These are phyloP conservation scores for Solidago caesia DNA, from an alignment of 129 eudicot genomes.

Conservation along the genomic window DNA sequence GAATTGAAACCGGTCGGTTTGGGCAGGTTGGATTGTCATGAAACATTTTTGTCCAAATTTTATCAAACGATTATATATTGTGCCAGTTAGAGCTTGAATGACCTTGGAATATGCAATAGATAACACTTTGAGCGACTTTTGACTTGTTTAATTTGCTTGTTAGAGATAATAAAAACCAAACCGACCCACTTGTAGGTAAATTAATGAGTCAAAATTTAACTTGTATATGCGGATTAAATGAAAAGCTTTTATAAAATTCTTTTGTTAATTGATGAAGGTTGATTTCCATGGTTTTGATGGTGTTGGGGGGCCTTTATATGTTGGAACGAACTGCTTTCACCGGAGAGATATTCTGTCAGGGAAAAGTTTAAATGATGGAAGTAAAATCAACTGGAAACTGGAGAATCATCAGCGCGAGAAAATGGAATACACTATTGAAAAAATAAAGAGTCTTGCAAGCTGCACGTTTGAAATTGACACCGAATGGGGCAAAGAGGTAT, in stretches of 20 bases:
- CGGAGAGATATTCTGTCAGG: slow-evolving; percentile 68
- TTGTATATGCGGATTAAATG: too few relatives aligned
- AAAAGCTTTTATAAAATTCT: not conserved
- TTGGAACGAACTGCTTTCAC: slow-evolving; percentile 88
- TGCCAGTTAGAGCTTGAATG: too few relatives aligned
- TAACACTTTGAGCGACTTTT: too few relatives aligned
- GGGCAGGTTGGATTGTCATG: not conserved
- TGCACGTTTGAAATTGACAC: slow-evolving; percentile 63
- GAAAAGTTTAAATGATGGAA: slow-evolving; percentile 36
- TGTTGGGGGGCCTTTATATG: slow-evolving; percentile 69
- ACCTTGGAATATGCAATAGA: too few relatives aligned
- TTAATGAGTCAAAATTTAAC: too few relatives aligned
- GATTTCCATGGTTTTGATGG: slow-evolving; percentile 84
- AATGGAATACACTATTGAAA: slow-evolving; percentile 27
- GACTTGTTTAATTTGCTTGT: too few relatives aligned
- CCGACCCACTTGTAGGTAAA: too few relatives aligned
- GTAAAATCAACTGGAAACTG: slow-evolving; percentile 40
- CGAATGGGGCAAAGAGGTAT: slow-evolving; percentile 89
- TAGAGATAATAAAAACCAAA: too few relatives aligned
- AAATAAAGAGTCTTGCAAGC: slow-evolving; percentile 46
- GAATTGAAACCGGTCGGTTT: slow-evolving; percentile 51
- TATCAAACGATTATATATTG: too few relatives aligned
- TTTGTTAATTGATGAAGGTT: slow-evolving; percentile 41
- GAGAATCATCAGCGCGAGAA: slow-evolving; percentile 7
- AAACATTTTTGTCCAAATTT: too few relatives aligned